phyloP scores from a whole-genome alignment of 2,329 filamentous ascomycete species.

The Fusarium sp. region DNA sequence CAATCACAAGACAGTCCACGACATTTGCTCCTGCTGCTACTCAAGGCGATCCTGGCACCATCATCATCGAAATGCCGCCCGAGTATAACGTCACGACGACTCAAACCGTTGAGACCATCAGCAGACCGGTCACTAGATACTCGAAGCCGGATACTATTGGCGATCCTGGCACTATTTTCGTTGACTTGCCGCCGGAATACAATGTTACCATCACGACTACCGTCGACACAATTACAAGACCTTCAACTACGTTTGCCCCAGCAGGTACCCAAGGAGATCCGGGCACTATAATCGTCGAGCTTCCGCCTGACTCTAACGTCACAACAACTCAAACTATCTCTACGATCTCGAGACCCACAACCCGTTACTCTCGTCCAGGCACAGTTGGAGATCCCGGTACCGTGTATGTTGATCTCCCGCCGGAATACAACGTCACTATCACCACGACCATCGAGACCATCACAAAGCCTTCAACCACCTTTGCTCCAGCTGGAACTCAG shows the following conservation, averaged over 20 bases:
- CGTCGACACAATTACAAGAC: constrained; percentile 4
- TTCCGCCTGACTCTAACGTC: constrained; percentile 5
- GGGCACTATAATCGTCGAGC: constrained; percentile 10
- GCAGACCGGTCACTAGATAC: constrained; percentile 1
- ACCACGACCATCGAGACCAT: constrained; percentile 7
- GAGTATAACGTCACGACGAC: constrained; percentile 19
- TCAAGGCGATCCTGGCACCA: constrained; percentile 23
- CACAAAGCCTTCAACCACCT: constrained; percentile 7
- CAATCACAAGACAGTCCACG: constrained; percentile 3
- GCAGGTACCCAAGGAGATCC: constrained; percentile 15
- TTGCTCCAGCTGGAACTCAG: background rate
- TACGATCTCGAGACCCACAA: constrained; percentile 11
- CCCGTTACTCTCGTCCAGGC: background rate
- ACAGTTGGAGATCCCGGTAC: constrained; percentile 15
- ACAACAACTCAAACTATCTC: constrained; percentile 3
- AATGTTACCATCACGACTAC: constrained; percentile 14
- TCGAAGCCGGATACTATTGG: background rate
- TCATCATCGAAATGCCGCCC: constrained; percentile 11
- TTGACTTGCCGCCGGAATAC: constrained; percentile 19
- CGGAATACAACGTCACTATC: constrained; percentile 12
- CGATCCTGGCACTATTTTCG: constrained; percentile 6
- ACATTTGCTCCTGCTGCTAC: constrained; percentile 5
- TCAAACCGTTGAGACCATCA: constrained; percentile 13
- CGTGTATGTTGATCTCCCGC: constrained; percentile 6
- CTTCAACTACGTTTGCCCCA: constrained; percentile 12